Evolutionary conservation across 805 yeast genomes (phyloP).

Genomic region (Wickerhamiella spandovensis): DNA sequence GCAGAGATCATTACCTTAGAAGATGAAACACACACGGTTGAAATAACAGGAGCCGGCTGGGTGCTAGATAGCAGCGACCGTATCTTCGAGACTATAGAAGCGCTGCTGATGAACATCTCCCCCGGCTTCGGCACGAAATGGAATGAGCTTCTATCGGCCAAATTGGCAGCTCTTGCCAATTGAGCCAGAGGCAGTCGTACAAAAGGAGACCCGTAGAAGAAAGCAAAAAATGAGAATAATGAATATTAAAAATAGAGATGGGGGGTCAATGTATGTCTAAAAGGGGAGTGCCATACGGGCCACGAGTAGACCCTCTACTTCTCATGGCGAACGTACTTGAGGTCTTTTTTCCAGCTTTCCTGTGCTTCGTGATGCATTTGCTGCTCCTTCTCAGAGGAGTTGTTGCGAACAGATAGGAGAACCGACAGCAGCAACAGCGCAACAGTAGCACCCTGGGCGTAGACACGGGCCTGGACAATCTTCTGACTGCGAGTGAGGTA

Average conservation of each 20-base stretch:
- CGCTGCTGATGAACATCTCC: slow-evolving; percentile 20
- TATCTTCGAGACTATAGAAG: slow-evolving; percentile 22
- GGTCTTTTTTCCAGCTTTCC: slow-evolving; percentile 16
- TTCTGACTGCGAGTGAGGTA: slow-evolving; percentile 66
- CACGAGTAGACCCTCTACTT: background rate
- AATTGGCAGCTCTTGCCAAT: background rate
- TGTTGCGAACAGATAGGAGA: slow-evolving; percentile 12
- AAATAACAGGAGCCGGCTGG: slow-evolving; percentile 14
- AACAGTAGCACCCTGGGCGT: slow-evolving; percentile 77
- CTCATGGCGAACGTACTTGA: slow-evolving; percentile 11
- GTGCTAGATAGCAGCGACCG: slow-evolving; percentile 1
- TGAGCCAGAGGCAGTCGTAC: too few species aligned
- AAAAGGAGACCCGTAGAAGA: too few species aligned
- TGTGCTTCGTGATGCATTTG: slow-evolving; percentile 5
- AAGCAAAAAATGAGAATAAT: background rate
- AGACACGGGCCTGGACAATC: slow-evolving; percentile 82
- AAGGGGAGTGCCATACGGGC: background rate
- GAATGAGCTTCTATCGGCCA: slow-evolving; percentile 9
- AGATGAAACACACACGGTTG: slow-evolving; percentile 2
- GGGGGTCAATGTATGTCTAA: background rate
- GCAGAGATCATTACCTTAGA: slow-evolving; percentile 14
- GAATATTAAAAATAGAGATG: background rate
- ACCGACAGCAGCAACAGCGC: slow-evolving; percentile 43
- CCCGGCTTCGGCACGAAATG: slow-evolving; percentile 15
- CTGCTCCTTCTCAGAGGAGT: slow-evolving; percentile 5